Evolutionary conservation across 306 rosid genomes (phyloP).

Genomic region (Prunus kanzakura): DNA sequence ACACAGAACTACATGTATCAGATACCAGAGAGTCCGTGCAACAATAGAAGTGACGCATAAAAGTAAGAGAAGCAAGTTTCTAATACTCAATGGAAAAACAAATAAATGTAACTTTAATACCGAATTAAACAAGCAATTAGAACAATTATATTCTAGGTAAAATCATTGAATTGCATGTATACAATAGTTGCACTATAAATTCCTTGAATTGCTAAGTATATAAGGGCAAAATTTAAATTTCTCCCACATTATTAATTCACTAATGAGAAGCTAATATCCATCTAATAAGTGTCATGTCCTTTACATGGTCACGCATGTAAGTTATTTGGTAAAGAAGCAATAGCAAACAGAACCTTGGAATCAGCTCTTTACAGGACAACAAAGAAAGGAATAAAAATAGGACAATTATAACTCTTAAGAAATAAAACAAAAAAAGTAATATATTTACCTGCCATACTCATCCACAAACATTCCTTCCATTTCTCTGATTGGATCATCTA

Average conservation of each 20-base stretch:
- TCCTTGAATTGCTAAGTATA: not conserved
- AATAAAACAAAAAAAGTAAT: not conserved
- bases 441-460: constrained; percentile 88
- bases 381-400: not conserved
- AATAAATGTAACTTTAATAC: not conserved
- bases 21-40: constrained; percentile 2
- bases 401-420: not conserved
- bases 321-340: not conserved
- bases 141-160: not conserved
- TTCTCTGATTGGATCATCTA: constrained; percentile 98
- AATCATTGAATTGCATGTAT: not conserved
- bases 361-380: not conserved
- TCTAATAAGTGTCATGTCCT: not conserved
- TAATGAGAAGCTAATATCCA: not conserved
- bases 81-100: not conserved
- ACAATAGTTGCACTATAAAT: not conserved
- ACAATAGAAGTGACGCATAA: not conserved
- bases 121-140: not conserved
- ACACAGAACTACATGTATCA: constrained; percentile 21
- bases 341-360: not conserved
- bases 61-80: not conserved
- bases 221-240: not conserved
- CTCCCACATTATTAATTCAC: not conserved
- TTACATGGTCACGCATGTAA: not conserved
- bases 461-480: constrained; percentile 99